Evolutionary conservation across 768 basidiomycete species (phyloP).

Genomic region (Leccinellum luteum): DNA sequence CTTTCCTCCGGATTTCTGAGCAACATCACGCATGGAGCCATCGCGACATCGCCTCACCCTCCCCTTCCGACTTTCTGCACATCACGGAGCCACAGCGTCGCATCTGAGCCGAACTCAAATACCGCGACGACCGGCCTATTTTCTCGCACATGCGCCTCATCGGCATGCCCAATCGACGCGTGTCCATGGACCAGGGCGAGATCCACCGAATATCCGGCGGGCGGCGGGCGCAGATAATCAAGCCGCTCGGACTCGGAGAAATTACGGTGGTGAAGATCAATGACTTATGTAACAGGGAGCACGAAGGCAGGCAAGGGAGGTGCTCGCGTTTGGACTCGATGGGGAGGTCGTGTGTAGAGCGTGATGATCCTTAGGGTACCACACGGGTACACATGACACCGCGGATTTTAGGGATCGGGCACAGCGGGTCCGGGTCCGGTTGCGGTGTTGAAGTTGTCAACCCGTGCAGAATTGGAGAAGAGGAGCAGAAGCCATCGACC

Average conservation of each 20-base stretch:
- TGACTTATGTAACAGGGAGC: conserved; percentile 47
- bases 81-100: conserved; percentile 47
- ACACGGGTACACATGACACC: no score
- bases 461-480: no score
- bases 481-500: no score
- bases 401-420: no score
- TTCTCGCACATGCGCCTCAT: conserved; percentile 77
- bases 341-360: conserved; percentile 92
- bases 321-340: conserved; percentile 66
- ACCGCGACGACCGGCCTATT: conserved; percentile 86
- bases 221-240: conserved; percentile 72
- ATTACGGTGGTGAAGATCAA: conserved; percentile 80
- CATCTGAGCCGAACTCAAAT: conserved; percentile 83
- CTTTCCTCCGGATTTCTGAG: conserved; percentile 88
- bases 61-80: conserved; percentile 58
- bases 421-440: no score
- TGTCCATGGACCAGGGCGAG: conserved; percentile 73
- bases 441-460: no score
- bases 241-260: conserved; percentile 89
- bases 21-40: conserved; percentile 76
- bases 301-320: conserved; percentile 90
- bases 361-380: conserved; percentile 31
- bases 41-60: conserved; percentile 59
- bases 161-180: conserved; percentile 77
- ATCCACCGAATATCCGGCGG: conserved; percentile 80